Evolutionary conservation across 805 yeast species (phyloP), one percentile per base, ranked within the genome.

Genomic region (Metschnikowia aberdeeniae): DNA sequence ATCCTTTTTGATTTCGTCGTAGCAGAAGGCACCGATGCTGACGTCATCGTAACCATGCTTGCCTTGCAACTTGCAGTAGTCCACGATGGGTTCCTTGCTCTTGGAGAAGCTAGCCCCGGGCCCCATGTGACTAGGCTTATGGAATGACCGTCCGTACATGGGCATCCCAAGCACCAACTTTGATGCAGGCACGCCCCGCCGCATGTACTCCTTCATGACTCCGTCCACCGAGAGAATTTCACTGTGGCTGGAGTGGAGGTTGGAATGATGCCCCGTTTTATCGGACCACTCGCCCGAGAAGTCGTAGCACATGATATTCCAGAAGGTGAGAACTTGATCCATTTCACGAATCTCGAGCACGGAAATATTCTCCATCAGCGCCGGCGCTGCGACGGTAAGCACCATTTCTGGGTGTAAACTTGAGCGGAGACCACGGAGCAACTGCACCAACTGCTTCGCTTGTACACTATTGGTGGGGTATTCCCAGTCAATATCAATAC

Each of bases 401-500:
- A 76, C 63, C 36, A 78, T 75, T 12, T 68, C 51, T 27, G 50
- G 56, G 14, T 12, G 28, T n/a, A 40, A 22, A 8, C 17, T 12
- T 1, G 12, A 36, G 34, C 80, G 69, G 22, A 81, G 53, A 44
- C 48, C 32, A 35, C 55, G 53, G 14, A 84, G 61, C 33, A 88
- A 50, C 4, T 59, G 55, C 1, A 76, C 67, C 49, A 80, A 73
- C 32, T 62, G 58, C 0, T 54, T 38, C 1, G 80, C 79, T 49
- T 86, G 82, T 0, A 60, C 57, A 3, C 59, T 56, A 34, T 61
- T 70, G 6, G 63, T 59, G 0, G 97, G 96, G 57, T 82, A 92
- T 63, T 92, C 99, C 97, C 97, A 92, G 65, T 92, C 99, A 26
- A 92, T 67, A 62, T 93, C 98, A 37, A 92, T 68, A 0, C 99